These are phyloP conservation scores for Rhodotorula sphaerocarpa DNA, from an alignment of 768 basidiomycete genomes.

Conservation along the genomic window DNA sequence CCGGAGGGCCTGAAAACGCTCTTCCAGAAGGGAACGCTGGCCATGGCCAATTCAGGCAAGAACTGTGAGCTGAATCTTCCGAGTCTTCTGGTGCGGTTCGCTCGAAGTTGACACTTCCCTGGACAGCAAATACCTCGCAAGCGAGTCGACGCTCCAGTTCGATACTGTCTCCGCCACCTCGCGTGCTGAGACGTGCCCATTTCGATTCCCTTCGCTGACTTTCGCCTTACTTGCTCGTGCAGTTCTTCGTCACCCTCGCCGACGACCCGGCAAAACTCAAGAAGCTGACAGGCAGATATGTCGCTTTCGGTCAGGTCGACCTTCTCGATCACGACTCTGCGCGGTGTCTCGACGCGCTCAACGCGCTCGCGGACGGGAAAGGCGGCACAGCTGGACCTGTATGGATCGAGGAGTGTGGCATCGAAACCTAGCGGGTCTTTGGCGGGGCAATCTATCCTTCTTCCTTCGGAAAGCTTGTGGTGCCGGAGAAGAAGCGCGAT, in stretches of 20 bases:
- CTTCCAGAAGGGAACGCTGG: conserved; percentile 48
- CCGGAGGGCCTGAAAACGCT: conserved; percentile 50
- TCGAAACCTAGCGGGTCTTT: neutral
- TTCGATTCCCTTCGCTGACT: neutral
- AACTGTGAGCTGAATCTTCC: conserved; percentile 42
- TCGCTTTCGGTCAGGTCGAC: conserved; percentile 47
- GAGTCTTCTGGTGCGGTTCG: too few relatives aligned
- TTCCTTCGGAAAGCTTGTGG: too few relatives aligned
- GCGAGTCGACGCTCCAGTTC: conserved; percentile 12
- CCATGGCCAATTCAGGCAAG: conserved; percentile 53
- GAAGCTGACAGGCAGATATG: conserved; percentile 52
- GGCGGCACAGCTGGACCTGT: conserved; percentile 43
- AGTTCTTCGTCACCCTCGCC: conserved; percentile 52
- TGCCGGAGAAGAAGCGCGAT: too few relatives aligned
- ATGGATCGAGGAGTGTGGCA: conserved; percentile 48
- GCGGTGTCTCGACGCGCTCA: conserved; percentile 44
- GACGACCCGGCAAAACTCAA: conserved; percentile 46
- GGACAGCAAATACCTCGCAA: conserved; percentile 33
- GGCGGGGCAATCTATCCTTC: too few relatives aligned
- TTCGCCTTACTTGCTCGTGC: conserved; percentile 34
- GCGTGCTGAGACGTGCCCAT: neutral
- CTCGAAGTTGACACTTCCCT: neutral
- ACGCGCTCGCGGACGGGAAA: conserved; percentile 43
- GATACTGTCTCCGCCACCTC: conserved; percentile 1
- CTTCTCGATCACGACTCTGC: conserved; percentile 38